phyloP scores from a whole-genome alignment of 1,284 basidiomycete species.

The Rhodotorula sp. region DNA sequence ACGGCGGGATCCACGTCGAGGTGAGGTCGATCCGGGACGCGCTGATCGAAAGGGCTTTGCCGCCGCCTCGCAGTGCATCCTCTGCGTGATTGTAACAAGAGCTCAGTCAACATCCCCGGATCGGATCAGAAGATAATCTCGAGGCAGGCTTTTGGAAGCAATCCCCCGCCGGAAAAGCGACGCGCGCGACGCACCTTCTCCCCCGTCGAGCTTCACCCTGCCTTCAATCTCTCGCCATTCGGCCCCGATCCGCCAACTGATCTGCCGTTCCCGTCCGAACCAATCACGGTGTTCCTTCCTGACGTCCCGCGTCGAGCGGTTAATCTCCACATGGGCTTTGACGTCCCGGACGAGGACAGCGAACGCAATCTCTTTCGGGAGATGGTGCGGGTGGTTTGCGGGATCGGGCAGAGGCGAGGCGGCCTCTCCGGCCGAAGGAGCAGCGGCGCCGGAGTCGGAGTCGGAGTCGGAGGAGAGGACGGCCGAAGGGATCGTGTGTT shows the following conservation, averaged over 20 bases:
- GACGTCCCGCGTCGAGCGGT: slow-evolving; percentile 6
- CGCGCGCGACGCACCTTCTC: slow-evolving; percentile 20
- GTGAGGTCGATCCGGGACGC: slow-evolving; percentile 33
- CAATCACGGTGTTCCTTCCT: slow-evolving; percentile 31
- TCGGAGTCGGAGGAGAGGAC: slow-evolving; percentile 14
- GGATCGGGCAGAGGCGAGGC: not conserved
- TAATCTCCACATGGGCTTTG: slow-evolving; percentile 16
- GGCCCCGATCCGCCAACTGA: slow-evolving; percentile 13
- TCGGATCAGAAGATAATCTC: not conserved
- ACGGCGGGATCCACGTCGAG: slow-evolving; percentile 41
- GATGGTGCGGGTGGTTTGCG: not conserved
- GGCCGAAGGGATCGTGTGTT: slow-evolving; percentile 28
- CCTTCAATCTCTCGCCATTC: slow-evolving; percentile 43
- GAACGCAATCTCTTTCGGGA: slow-evolving; percentile 33
- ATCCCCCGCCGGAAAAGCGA: too few relatives aligned
- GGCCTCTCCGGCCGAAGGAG: too few relatives aligned
- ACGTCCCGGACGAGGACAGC: slow-evolving; percentile 22
- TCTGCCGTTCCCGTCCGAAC: slow-evolving; percentile 25
- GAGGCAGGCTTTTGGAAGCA: not conserved
- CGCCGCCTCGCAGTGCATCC: slow-evolving; percentile 18
- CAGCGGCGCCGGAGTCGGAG: too few relatives aligned
- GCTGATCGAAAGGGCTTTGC: slow-evolving; percentile 37
- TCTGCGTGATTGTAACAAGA: not conserved
- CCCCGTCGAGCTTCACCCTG: slow-evolving; percentile 24
- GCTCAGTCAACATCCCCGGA: too few relatives aligned